A percentile compares a stretch with the other conserved stretches of the same genome.
Evolutionary conservation across 1,284 basidiomycete genomes (phyloP).

Genomic region (Marasmius oreades): DNA sequence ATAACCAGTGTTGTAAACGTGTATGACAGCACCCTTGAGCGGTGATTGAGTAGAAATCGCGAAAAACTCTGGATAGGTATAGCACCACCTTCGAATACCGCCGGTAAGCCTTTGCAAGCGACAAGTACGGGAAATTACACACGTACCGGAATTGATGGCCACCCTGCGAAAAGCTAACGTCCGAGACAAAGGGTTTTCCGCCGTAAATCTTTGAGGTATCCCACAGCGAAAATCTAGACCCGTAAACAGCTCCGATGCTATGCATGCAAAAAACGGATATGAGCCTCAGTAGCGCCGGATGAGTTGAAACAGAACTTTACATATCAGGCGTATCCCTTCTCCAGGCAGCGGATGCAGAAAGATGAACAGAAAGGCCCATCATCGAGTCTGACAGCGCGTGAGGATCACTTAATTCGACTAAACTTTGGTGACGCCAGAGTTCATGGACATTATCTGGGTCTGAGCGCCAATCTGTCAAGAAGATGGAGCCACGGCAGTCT

Average conservation of each 20-base stretch:
- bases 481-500: conserved; percentile 68
- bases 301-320: conserved; percentile 42
- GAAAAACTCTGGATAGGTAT: conserved; percentile 70
- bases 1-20: conserved; percentile 64
- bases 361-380: conserved; percentile 42
- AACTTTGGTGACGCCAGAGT: conserved; percentile 54
- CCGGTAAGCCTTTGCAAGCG: conserved; percentile 8
- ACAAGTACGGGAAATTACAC: not conserved
- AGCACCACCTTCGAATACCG: conserved; percentile 58
- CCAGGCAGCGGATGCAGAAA: conserved; percentile 66
- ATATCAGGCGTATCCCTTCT: conserved; percentile 62
- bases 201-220: conserved; percentile 66
- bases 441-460: conserved; percentile 56
- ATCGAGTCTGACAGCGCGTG: conserved; percentile 51
- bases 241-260: conserved; percentile 73
- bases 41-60: conserved; percentile 63
- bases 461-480: conserved; percentile 74
- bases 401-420: conserved; percentile 71
- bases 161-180: conserved; percentile 61
- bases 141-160: conserved; percentile 62
- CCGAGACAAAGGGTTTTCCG: conserved; percentile 61
- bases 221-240: conserved; percentile 69
- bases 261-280: conserved; percentile 15
- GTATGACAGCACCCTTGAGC: conserved; percentile 58
- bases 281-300: no score